These are phyloP conservation scores for Yarrowia yakushimensis DNA, from an alignment of 805 yeast species.

Conservation along the genomic window DNA sequence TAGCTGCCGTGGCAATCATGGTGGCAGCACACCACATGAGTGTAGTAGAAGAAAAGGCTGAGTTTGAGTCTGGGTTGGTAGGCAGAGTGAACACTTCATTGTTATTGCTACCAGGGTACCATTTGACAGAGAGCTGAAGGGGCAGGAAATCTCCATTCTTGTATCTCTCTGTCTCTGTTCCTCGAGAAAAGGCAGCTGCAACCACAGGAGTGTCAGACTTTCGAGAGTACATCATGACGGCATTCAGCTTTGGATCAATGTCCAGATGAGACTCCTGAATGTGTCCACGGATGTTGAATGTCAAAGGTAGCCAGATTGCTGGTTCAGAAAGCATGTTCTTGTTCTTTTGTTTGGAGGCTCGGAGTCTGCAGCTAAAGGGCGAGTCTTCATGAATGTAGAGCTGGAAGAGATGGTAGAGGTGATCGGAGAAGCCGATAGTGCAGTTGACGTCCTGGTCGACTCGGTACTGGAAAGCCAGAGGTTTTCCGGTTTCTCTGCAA, in stretches of 20 bases:
- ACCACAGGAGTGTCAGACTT: conserved; percentile 47
- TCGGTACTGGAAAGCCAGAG: conserved; percentile 55
- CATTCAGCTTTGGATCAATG: conserved; percentile 55
- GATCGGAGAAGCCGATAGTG: conserved; percentile 60
- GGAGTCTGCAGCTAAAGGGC: conserved; percentile 64
- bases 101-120: conserved; percentile 41
- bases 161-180: conserved; percentile 57
- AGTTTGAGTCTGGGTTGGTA: conserved; percentile 7
- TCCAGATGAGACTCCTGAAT: conserved; percentile 67
- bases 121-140: conserved; percentile 54
- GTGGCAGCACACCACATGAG: conserved; percentile 19
- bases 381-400: conserved; percentile 73
- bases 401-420: conserved; percentile 67
- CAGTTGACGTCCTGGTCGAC: conserved; percentile 51
- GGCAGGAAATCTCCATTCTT: conserved; percentile 65
- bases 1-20: conserved; percentile 24
- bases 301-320: conserved; percentile 47
- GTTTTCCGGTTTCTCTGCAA: conserved; percentile 62
- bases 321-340: conserved; percentile 8
- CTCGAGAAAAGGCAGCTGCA: conserved; percentile 57
- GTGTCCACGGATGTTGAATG: conserved; percentile 62
- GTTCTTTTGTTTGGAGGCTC: conserved; percentile 24
- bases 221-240: conserved; percentile 44
- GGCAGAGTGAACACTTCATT: conserved; percentile 26
- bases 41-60: conserved; percentile 27